Percentiles rank a stretch among this genome's conserved stretches.
These are phyloP conservation scores for Pinus taeda DNA, from an alignment of 75 land plant species.

Conservation along the genomic window DNA sequence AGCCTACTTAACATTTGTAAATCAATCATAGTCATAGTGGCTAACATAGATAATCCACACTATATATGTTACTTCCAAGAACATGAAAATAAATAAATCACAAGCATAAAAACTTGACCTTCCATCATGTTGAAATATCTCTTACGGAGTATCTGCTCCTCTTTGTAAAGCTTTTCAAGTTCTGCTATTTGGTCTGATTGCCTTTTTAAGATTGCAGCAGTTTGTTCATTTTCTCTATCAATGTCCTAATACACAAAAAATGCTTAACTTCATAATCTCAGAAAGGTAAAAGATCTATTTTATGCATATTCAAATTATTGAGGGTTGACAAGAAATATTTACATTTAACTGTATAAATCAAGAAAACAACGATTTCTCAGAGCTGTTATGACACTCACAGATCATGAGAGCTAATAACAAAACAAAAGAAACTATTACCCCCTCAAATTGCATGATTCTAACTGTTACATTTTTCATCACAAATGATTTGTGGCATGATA, in stretches of 20 bases:
- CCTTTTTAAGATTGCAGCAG: constrained; percentile 25
- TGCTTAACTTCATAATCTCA: neutral
- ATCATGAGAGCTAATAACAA: too few species aligned
- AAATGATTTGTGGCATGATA: too few species aligned
- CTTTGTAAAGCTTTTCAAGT: constrained; percentile 39
- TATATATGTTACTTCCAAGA: neutral
- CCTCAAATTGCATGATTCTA: too few species aligned
- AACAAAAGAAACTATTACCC: too few species aligned
- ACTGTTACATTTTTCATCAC: too few species aligned
- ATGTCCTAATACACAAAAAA: constrained; percentile 25
- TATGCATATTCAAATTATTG: neutral
- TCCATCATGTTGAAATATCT: constrained; percentile 52
- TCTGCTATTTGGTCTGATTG: constrained; percentile 34
- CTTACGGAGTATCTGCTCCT: constrained; percentile 39
- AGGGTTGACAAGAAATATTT: neutral
- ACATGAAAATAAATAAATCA: neutral
- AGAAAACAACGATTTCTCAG: too few species aligned
- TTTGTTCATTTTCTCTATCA: constrained; percentile 33
- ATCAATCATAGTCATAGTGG: too few species aligned
- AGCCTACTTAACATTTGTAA: too few species aligned
- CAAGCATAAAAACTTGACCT: constrained; percentile 7
- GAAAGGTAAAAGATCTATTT: neutral
- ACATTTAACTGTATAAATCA: neutral
- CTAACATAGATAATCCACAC: too few species aligned
- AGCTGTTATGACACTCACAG: too few species aligned